Evolutionary conservation across 2,329 filamentous ascomycete genomes (phyloP).

Genomic region (Didymella arachidicola): DNA sequence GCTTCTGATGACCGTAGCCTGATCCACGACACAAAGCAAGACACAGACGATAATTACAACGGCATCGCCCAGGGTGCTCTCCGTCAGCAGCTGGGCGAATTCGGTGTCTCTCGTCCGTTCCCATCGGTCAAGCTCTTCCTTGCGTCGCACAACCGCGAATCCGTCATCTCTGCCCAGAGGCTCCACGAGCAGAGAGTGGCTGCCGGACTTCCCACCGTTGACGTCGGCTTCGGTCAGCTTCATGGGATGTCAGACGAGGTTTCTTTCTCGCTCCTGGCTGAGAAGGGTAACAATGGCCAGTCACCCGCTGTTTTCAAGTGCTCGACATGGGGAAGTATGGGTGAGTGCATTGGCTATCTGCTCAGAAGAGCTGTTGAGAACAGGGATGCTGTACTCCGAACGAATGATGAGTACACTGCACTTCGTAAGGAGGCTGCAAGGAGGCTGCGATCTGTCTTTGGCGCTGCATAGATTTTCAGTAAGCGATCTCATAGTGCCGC

Average conservation of each 20-base stretch:
- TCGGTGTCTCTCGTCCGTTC: slow-evolving; percentile 41
- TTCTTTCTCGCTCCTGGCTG: slow-evolving; percentile 59
- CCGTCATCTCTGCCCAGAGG: slow-evolving; percentile 65
- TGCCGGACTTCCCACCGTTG: slow-evolving; percentile 55
- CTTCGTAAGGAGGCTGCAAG: slow-evolving; percentile 37
- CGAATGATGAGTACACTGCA: slow-evolving; percentile 41
- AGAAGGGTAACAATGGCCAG: slow-evolving; percentile 40
- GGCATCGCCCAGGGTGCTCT: slow-evolving; percentile 64
- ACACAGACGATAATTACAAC: slow-evolving; percentile 72
- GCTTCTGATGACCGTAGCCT: slow-evolving; percentile 58
- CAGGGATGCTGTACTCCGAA: slow-evolving; percentile 64
- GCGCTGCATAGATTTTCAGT: slow-evolving; percentile 7
- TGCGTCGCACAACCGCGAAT: slow-evolving; percentile 81
- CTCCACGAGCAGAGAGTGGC: slow-evolving; percentile 52
- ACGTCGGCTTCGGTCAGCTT: slow-evolving; percentile 76
- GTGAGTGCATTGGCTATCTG: slow-evolving; percentile 82
- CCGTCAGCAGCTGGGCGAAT: slow-evolving; percentile 37
- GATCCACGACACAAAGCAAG: slow-evolving; percentile 63
- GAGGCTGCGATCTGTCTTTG: slow-evolving; percentile 26
- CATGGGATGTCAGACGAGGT: slow-evolving; percentile 97
- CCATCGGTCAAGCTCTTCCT: slow-evolving; percentile 68
- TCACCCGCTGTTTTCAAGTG: slow-evolving; percentile 63
- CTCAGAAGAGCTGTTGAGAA: slow-evolving; percentile 66
- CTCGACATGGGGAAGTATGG: slow-evolving; percentile 64
- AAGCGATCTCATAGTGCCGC: neutral